phyloP scores from a whole-genome alignment of 2,329 filamentous ascomycete species.

The Zelopaecilomyces penicillatus region DNA sequence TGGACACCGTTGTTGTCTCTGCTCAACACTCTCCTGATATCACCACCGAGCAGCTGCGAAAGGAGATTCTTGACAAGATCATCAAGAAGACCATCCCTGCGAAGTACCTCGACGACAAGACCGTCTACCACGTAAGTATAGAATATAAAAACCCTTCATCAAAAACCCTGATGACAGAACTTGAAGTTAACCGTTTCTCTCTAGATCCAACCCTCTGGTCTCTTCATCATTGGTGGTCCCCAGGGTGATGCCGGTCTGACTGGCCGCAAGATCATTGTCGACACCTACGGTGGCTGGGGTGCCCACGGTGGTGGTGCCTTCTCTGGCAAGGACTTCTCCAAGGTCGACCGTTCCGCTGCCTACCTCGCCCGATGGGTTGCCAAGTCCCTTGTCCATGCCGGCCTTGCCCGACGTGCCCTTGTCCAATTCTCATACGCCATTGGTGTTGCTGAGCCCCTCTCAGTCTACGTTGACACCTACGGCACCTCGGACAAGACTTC shows the following conservation, averaged over 20 bases:
- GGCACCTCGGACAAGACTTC: conserved; percentile 85
- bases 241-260: conserved; percentile 98
- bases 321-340: conserved; percentile 99
- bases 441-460: conserved; percentile 94
- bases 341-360: conserved; percentile 96
- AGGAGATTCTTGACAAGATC: conserved; percentile 96
- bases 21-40: conserved; percentile 89
- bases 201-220: conserved; percentile 88
- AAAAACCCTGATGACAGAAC: not conserved
- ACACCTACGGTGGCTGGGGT: conserved; percentile 99
- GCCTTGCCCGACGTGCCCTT: conserved; percentile 82
- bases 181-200: conserved; percentile 5
- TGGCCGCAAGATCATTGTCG: conserved; percentile 98
- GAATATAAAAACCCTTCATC: not conserved
- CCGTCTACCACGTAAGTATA: conserved; percentile 78
- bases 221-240: conserved; percentile 98
- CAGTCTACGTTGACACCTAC: conserved; percentile 96
- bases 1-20: conserved; percentile 94
- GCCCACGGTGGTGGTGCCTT: conserved; percentile 99
- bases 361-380: conserved; percentile 98
- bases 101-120: conserved; percentile 86
- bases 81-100: conserved; percentile 89
- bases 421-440: conserved; percentile 99
- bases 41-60: conserved; percentile 82
- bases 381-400: conserved; percentile 88